Percentiles rank a stretch among this genome's conserved stretches.
Conservation (phyloP, 306 rosid genomes). For the Casuarina equisetifolia region DNA sequence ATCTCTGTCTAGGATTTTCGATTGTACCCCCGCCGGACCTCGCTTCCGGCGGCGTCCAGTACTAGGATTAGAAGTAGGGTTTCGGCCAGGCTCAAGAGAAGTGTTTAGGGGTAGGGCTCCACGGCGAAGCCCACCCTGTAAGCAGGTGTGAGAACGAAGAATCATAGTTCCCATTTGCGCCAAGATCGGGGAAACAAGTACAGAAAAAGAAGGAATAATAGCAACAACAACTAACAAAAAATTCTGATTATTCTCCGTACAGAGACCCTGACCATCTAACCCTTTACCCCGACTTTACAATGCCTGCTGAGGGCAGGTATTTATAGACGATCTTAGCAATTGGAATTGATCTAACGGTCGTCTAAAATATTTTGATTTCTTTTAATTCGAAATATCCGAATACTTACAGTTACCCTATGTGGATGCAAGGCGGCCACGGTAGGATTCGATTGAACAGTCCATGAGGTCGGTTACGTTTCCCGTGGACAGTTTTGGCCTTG, state of each 20-base stretch:
- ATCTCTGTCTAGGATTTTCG: slow-evolving; percentile 17
- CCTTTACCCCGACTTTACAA: too few relatives aligned
- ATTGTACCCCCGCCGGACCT: slow-evolving; percentile 33
- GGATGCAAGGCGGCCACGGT: slow-evolving; percentile 7
- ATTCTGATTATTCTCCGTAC: neutral
- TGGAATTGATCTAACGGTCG: too few relatives aligned
- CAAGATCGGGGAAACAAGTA: neutral
- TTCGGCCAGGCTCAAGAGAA: slow-evolving; percentile 16
- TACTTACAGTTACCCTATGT: neutral
- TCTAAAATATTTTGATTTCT: too few relatives aligned
- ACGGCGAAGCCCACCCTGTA: slow-evolving; percentile 35
- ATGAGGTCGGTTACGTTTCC: neutral
- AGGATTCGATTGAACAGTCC: slow-evolving; percentile 5
- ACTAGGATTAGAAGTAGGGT: slow-evolving; percentile 20
- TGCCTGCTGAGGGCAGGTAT: neutral
- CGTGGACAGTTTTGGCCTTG: neutral
- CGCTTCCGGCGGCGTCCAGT: slow-evolving; percentile 52
- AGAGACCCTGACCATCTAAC: neutral
- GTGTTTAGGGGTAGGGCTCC: slow-evolving; percentile 32
- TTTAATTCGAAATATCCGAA: too few relatives aligned
- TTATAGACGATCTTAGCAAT: too few relatives aligned
- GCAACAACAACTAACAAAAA: neutral
- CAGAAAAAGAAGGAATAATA: neutral
- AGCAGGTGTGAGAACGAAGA: slow-evolving; percentile 48
- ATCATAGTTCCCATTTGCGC: slow-evolving; percentile 53